phyloP scores from a whole-genome alignment of 78 protist species.

The Protostelium mycophagum region DNA sequence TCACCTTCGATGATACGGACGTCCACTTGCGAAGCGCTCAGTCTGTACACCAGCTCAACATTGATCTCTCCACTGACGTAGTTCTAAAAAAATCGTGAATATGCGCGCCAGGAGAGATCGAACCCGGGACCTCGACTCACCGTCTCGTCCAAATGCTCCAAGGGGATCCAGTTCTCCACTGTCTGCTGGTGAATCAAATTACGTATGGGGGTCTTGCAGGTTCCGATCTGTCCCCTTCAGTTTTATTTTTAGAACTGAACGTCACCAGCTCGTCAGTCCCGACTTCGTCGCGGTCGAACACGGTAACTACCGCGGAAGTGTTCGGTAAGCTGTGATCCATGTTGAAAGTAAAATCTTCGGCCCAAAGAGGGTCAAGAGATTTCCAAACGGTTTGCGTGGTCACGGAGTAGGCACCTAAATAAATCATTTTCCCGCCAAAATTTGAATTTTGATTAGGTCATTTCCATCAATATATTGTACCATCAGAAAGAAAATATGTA shows the following conservation, averaged over 20 bases:
- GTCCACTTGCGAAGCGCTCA: background rate
- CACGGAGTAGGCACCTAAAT: background rate
- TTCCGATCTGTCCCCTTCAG: background rate
- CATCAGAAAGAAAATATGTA: too few species aligned
- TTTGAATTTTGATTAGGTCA: too few species aligned
- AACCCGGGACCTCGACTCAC: background rate
- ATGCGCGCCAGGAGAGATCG: background rate
- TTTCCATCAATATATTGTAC: too few species aligned
- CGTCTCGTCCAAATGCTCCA: background rate
- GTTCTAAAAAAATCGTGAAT: too few species aligned
- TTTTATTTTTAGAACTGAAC: background rate
- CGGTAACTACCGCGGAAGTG: background rate
- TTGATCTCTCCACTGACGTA: background rate
- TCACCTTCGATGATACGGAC: background rate
- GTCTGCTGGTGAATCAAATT: background rate
- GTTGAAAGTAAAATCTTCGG: background rate
- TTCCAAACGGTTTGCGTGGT: background rate
- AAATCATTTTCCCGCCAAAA: background rate
- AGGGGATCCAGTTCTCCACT: background rate
- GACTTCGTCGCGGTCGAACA: background rate
- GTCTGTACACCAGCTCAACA: background rate
- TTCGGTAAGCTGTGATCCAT: background rate
- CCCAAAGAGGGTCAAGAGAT: background rate
- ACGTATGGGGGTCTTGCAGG: background rate
- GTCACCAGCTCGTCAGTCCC: background rate